A percentile compares a stretch with the other conserved stretches of the same genome.
These are phyloP conservation scores for Fereydounia khargensis DNA, from an alignment of 1,284 basidiomycete species.

Conservation along the genomic window DNA sequence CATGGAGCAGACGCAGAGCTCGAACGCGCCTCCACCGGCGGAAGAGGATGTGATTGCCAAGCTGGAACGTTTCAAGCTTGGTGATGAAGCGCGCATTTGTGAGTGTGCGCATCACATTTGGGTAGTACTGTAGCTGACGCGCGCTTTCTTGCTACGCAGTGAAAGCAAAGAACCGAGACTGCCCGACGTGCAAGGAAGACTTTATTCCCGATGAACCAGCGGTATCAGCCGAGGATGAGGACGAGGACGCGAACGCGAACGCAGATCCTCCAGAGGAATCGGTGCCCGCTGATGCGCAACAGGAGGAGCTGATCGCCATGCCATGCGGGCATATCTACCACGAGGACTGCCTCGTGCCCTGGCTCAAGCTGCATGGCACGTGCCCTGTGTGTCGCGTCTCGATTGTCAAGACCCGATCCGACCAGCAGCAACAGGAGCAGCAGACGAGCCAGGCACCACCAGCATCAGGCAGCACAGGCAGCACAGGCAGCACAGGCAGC, in stretches of 20 bases:
- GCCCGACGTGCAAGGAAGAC: conserved; percentile 49
- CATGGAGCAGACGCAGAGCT: conserved; percentile 48
- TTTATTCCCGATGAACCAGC: conserved; percentile 8
- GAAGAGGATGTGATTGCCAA: conserved; percentile 36
- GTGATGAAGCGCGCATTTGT: conserved; percentile 14
- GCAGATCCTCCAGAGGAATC: conserved; percentile 14
- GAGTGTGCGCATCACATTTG: neutral
- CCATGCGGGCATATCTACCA: conserved; percentile 48
- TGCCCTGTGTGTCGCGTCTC: conserved; percentile 47
- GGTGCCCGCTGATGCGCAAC: conserved; percentile 15
- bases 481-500: neutral
- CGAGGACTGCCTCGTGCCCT: conserved; percentile 46
- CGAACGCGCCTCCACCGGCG: conserved; percentile 39
- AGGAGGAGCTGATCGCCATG: conserved; percentile 37
- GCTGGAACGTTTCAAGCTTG: conserved; percentile 29
- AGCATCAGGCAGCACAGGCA: neutral
- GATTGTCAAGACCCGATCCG: conserved; percentile 13
- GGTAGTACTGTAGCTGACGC: neutral
- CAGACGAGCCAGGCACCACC: neutral
- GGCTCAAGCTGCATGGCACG: conserved; percentile 40
- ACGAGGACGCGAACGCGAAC: neutral
- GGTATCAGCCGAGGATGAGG: neutral
- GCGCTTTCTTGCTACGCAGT: neutral
- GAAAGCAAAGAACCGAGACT: conserved; percentile 40
- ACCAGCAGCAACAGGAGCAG: neutral